Evolutionary conservation across 225 moss, liverwort and hornwort genomes (phyloP), one percentile per base, ranked within the genome.

Genomic region (Climacium dendroides): DNA sequence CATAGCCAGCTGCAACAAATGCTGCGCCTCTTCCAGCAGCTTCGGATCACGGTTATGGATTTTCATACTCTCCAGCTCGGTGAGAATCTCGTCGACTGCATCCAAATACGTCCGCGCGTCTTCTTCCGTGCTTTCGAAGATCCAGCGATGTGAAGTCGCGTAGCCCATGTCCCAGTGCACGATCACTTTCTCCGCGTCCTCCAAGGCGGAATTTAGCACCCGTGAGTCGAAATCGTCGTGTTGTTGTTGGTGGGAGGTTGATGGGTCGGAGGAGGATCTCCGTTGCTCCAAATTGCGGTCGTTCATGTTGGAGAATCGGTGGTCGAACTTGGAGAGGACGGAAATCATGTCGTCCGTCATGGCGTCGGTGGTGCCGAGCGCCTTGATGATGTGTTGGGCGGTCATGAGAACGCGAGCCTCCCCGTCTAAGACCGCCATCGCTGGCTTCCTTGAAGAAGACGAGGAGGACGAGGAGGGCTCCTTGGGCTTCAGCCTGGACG

Each of bases 291-390:
- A 90, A 90, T 94, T 91, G 78, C 84, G 90, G 45, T 96, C 98
- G 87, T 96, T 97, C 98, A 98, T 98, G 81, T 91, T 95, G 69
- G 95, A 95, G 83, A 99, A 99, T 45, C 98, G 92, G 89, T 97
- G 92, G 87, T 99, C 97, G 80, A 99, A 97, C 95, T 99, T 99
- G 78, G 98, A 95, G n/a, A 99, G 85, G 50, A 99, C 96, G 73
- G 95, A 93, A 65, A 99, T 89, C 98, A 99, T 97, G 85, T 99
- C 97, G 90, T 99, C 97, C 85, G 98, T 95, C 97, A 97, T 97
- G 55, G 95, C 95, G 66, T 97, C 97, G 52, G 91, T 88, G 20
- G 98, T 96, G n/a, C 98, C 97, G 71, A 99, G 90, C 61, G 95
- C 92, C 90, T 94, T 97, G 88, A 99, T 94, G 63, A 99, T 99